A percentile compares a stretch with the other conserved stretches of the same genome.
Evolutionary conservation across 768 basidiomycete species (phyloP).

Genomic region (Cystobasidium tubakii): DNA sequence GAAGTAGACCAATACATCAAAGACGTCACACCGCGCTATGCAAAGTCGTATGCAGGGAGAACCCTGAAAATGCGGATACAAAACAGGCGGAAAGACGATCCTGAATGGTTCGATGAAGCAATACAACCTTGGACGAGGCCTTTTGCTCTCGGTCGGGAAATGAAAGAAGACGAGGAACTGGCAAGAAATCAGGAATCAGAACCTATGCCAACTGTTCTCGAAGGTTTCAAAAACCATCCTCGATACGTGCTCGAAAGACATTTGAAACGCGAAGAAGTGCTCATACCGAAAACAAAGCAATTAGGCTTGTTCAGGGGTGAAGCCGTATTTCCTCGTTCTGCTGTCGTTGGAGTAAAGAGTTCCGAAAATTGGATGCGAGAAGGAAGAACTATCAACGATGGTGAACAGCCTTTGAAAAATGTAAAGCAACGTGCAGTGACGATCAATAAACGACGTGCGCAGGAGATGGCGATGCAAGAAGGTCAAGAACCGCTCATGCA

Average conservation of each 20-base stretch:
- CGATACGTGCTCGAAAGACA: slow-evolving; percentile 78
- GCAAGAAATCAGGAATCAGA: slow-evolving; percentile 69
- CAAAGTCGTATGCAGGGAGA: slow-evolving; percentile 69
- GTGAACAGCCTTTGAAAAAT: slow-evolving; percentile 80
- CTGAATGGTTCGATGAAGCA: slow-evolving; percentile 76
- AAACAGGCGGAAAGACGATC: slow-evolving; percentile 54
- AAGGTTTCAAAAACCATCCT: slow-evolving; percentile 93
- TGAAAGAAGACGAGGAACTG: slow-evolving; percentile 86
- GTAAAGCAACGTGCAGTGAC: slow-evolving; percentile 80
- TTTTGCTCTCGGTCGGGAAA: slow-evolving; percentile 87
- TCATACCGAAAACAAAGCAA: slow-evolving; percentile 66
- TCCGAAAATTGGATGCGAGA: slow-evolving; percentile 91
- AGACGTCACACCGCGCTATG: slow-evolving; percentile 87
- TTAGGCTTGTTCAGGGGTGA: slow-evolving; percentile 89
- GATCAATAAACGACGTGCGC: slow-evolving; percentile 66
- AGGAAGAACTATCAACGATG: slow-evolving; percentile 66
- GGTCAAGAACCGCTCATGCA: slow-evolving; percentile 64
- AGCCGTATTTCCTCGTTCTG: slow-evolving; percentile 76
- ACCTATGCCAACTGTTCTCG: slow-evolving; percentile 84
- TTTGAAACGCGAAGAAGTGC: slow-evolving; percentile 76
- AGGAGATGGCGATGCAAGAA: slow-evolving; percentile 58
- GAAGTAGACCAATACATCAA: slow-evolving; percentile 69
- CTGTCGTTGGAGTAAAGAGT: slow-evolving; percentile 78
- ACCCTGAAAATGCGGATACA: slow-evolving; percentile 51
- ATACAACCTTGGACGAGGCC: slow-evolving; percentile 62